Base-by-base conservation (phyloP, 805 yeast genomes). In the Yarrowia sp. region DNA sequence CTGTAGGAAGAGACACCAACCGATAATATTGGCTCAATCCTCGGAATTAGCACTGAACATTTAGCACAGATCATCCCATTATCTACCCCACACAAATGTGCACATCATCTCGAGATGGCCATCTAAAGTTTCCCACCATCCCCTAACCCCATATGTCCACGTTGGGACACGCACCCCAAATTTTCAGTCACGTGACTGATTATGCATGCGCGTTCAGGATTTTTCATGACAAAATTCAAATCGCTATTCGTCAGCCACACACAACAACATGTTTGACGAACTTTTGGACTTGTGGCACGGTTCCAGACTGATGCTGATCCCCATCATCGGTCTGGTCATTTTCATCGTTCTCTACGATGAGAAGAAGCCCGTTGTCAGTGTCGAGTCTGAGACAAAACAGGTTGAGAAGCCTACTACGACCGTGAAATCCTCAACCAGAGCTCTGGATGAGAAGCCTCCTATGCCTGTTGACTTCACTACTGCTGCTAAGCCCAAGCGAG, bases 391-490 rank as follows among this genome's bases (percentile, higher is more conserved):
- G 32, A 16, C 36, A 1, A 32, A 49, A 22, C 36, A 14, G 8
- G 12, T 14, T 21, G 32, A 22, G 29, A 27, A 27, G 9, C 9
- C 29, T 27, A 27, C 29, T 27, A 6, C 12, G 10, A 2, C 8
- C 9, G 24, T 6, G 4, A n/a, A 24, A 4, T 12, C 18, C 21
- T 46, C 55, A 1, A 16, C 24, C 9, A 22, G 39, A 32, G 21
- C 36, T 29, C 18, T 46, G 53, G 36, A 46, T 18, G 36, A 46
- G 12, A 36, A 24, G 12, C 63, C 65, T 10, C 70, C 70, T 35
- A 25, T 67, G 60, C 65, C 70, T 31, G 65, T 67, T 13, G 70
- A 67, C 35, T 67, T 67, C 59, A 67, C 70, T 13, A 49, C 68
- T 4, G 6, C 60, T 32, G 19, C 44, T 13, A 44, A 42, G 21